Base-by-base conservation (phyloP, 2,329 filamentous ascomycete species). In the Phialemoniopsis sp. region DNA sequence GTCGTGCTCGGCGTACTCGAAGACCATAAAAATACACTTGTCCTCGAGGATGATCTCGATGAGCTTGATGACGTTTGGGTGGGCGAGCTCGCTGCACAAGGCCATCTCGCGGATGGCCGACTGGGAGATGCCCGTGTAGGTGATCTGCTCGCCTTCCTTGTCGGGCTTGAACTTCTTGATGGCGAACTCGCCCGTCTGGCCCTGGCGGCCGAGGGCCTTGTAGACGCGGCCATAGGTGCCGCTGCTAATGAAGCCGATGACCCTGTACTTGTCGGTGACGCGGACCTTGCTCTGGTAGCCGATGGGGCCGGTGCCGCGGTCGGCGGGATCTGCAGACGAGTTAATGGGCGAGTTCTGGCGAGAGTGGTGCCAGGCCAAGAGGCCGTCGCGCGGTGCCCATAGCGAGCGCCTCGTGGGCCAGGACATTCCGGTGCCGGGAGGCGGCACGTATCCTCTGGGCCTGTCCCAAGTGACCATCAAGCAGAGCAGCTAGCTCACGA, bases 121-220 rank as follows among this genome's bases (percentile, higher is more conserved):
- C 62, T 98, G 93, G 1, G 93, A 97, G 48, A 98, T 95, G 45
- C 93, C 93, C 0, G 93, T 97, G 64, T 98, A 98, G 54, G 94
- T 87, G 34, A 96, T 72, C 53, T 86, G 80, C 62, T 98, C 93
- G 41, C 93, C 93, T 66, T 98, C 93, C 68, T 97, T 98, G 64
- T 98, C 93, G 8, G 90, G 90, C 70, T 96, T 96, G 78, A 96
- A 95, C 78, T 98, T 98, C 61, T 98, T 98, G 71, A 98, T 98
- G 52, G 93, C 93, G 58, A 95, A 96, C 56, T 95, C 89, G 46
- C 87, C 87, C 37, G 80, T 67, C 59, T 82, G 70, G 52, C 82
- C 79, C 67, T 85, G 76, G 48, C 84, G 82, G 52, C 87, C 82
- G 32, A 89, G 72, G 14, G 93, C 93, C 60, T 98, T 98, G 78